A percentile compares a stretch with the other conserved stretches of the same genome.
These are phyloP conservation scores for Dichotomopilus funicola DNA, from an alignment of 2,329 filamentous ascomycete species.

Conservation along the genomic window DNA sequence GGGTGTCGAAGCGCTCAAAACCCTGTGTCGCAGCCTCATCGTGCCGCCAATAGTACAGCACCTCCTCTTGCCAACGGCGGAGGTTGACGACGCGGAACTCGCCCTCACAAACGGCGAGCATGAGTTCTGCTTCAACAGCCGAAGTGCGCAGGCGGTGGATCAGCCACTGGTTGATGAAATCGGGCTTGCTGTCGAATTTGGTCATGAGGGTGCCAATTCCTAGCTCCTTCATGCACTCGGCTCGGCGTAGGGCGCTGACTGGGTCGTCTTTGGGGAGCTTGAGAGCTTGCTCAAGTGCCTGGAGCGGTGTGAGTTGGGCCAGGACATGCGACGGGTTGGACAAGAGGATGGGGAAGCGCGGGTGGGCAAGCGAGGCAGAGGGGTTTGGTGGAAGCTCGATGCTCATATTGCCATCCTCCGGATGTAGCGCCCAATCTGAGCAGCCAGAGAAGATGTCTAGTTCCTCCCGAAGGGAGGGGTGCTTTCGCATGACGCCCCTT, in stretches of 20 bases:
- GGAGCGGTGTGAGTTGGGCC: constrained; percentile 35
- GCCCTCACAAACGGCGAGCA: constrained; percentile 34
- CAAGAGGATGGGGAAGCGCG: constrained; percentile 40
- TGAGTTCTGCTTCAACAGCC: constrained; percentile 38
- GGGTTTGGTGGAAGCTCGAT: constrained; percentile 32
- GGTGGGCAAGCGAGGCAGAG: constrained; percentile 34
- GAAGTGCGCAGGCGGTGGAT: constrained; percentile 44
- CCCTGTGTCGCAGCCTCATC: constrained; percentile 28
- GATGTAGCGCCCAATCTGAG: constrained; percentile 15
- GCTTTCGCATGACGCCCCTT: constrained; percentile 37
- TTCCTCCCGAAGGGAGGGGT: constrained; percentile 34
- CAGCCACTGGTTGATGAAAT: constrained; percentile 48
- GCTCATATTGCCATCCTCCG: constrained; percentile 35
- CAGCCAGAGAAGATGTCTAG: constrained; percentile 34
- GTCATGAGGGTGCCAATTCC: constrained; percentile 39
- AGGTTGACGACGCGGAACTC: constrained; percentile 30
- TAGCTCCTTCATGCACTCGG: constrained; percentile 42
- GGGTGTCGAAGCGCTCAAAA: too few relatives aligned
- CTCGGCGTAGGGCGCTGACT: constrained; percentile 30
- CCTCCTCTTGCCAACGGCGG: constrained; percentile 37
- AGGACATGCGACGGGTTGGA: constrained; percentile 43
- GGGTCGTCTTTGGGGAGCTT: constrained; percentile 33
- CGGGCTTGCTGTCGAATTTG: constrained; percentile 35
- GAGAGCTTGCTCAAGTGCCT: constrained; percentile 35
- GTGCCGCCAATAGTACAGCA: constrained; percentile 35